phyloP scores from a whole-genome alignment of 805 yeast genomes.

The Nakazawaea anatomiae region DNA sequence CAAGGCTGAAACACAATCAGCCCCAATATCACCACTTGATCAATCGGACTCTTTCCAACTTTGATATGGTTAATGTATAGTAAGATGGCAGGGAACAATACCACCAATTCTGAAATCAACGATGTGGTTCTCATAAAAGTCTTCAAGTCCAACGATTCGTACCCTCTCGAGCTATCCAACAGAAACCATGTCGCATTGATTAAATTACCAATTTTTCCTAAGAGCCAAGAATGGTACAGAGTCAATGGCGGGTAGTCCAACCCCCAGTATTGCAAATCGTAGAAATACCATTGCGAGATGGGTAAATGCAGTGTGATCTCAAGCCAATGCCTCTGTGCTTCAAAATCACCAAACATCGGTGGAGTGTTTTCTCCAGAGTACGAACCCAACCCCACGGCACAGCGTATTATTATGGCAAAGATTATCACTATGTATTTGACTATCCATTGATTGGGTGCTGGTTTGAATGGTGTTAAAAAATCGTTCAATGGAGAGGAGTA shows the following conservation, averaged over 20 bases:
- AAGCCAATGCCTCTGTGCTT: slow-evolving; percentile 98
- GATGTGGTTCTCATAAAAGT: slow-evolving; percentile 83
- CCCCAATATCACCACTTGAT: slow-evolving; percentile 70
- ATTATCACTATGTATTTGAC: slow-evolving; percentile 72
- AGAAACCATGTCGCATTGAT: slow-evolving; percentile 73
- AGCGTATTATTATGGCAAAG: slow-evolving; percentile 68
- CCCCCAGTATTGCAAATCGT: slow-evolving; percentile 92
- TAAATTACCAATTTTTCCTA: slow-evolving; percentile 67
- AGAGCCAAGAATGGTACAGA: slow-evolving; percentile 81
- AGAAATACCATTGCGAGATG: slow-evolving; percentile 76
- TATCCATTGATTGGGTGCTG: slow-evolving; percentile 87
- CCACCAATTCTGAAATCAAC: slow-evolving; percentile 62
- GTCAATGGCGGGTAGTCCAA: slow-evolving; percentile 96
- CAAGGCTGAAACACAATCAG: slow-evolving; percentile 84
- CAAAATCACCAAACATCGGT: slow-evolving; percentile 93
- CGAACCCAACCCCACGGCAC: slow-evolving; percentile 85
- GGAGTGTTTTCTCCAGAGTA: slow-evolving; percentile 68
- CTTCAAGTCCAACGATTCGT: slow-evolving; percentile 61
- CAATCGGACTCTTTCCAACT: slow-evolving; percentile 48
- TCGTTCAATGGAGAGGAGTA: slow-evolving; percentile 69
- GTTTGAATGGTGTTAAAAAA: slow-evolving; percentile 69
- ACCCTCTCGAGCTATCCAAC: slow-evolving; percentile 67
- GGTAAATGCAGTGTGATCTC: slow-evolving; percentile 82
- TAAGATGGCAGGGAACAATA: slow-evolving; percentile 78
- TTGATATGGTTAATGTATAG: slow-evolving; percentile 62